Conservation (phyloP, 495 filamentous ascomycete genomes). For the Aspergillus asperescens region DNA sequence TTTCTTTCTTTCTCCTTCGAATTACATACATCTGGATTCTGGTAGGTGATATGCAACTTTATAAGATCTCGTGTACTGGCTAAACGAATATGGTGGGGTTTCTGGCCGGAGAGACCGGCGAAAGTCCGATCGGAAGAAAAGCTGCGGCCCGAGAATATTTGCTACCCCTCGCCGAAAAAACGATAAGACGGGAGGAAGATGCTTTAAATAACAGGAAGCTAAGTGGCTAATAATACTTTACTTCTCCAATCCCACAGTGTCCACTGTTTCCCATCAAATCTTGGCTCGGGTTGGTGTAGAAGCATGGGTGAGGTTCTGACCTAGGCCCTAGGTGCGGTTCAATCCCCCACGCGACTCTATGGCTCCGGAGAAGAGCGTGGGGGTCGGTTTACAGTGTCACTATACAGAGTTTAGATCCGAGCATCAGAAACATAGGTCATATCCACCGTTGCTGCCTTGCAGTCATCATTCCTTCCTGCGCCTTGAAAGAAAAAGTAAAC, state of each 20-base stretch:
- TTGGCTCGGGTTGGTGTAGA: slow-evolving; percentile 18
- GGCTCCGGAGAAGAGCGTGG: slow-evolving; percentile 15
- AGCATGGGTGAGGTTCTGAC: not conserved
- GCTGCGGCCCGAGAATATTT: slow-evolving; percentile 3
- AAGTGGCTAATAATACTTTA: slow-evolving; percentile 6
- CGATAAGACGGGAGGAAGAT: not conserved
- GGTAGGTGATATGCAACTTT: not conserved
- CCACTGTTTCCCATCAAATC: slow-evolving; percentile 4
- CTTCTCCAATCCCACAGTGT: slow-evolving; percentile 4
- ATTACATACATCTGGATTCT: not conserved
- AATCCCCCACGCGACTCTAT: slow-evolving; percentile 19
- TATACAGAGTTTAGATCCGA: too few relatives aligned
- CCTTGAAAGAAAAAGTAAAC: not conserved
- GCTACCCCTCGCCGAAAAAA: not conserved
- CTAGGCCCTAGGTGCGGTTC: slow-evolving; percentile 3
- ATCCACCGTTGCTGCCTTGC: too few relatives aligned
- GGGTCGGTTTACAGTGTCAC: not conserved
- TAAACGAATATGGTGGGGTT: not conserved
- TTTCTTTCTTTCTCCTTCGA: too few relatives aligned
- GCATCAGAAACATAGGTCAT: too few relatives aligned
- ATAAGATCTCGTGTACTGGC: not conserved
- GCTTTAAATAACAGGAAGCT: slow-evolving; percentile 8
- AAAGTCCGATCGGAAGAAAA: slow-evolving; percentile 12
- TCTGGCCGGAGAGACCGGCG: slow-evolving; percentile 10
- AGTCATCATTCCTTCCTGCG: too few relatives aligned